phyloP scores from a whole-genome alignment of 805 yeast genomes.

The Saitoella complicata region DNA sequence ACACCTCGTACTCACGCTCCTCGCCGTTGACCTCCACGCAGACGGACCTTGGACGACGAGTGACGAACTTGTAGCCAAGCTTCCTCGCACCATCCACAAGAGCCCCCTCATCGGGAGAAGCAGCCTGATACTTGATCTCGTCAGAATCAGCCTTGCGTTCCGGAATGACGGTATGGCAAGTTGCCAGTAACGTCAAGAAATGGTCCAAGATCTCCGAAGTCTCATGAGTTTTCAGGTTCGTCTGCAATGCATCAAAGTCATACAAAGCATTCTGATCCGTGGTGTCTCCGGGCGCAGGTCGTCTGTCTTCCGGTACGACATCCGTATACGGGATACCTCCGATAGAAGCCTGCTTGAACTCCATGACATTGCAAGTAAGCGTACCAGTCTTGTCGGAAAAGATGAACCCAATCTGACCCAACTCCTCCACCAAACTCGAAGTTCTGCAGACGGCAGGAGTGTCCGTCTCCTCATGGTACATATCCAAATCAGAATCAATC shows the following conservation, averaged over 20 bases:
- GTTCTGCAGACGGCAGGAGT: conserved; percentile 93
- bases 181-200: conserved; percentile 67
- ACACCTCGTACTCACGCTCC: conserved; percentile 49
- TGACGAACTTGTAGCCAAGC: conserved; percentile 67
- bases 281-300: conserved; percentile 36
- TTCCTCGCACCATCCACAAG: conserved; percentile 90
- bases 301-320: conserved; percentile 80
- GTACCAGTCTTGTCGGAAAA: conserved; percentile 98
- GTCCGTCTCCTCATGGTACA: conserved; percentile 74
- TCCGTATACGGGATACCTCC: conserved; percentile 82
- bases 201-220: conserved; percentile 37
- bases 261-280: conserved; percentile 71
- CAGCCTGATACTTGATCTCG: conserved; percentile 81
- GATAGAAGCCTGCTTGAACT: conserved; percentile 80
- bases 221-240: conserved; percentile 9
- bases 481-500: conserved; percentile 86
- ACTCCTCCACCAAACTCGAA: conserved; percentile 86
- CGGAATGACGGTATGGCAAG: conserved; percentile 97
- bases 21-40: conserved; percentile 42
- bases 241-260: conserved; percentile 44
- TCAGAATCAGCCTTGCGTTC: conserved; percentile 38
- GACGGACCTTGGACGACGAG: conserved; percentile 73
- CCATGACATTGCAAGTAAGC: conserved; percentile 90
- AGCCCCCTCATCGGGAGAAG: conserved; percentile 99
- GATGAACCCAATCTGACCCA: conserved; percentile 91